Base-by-base conservation (phyloP, 1,284 basidiomycete genomes). In the Meripilus lineatus region DNA sequence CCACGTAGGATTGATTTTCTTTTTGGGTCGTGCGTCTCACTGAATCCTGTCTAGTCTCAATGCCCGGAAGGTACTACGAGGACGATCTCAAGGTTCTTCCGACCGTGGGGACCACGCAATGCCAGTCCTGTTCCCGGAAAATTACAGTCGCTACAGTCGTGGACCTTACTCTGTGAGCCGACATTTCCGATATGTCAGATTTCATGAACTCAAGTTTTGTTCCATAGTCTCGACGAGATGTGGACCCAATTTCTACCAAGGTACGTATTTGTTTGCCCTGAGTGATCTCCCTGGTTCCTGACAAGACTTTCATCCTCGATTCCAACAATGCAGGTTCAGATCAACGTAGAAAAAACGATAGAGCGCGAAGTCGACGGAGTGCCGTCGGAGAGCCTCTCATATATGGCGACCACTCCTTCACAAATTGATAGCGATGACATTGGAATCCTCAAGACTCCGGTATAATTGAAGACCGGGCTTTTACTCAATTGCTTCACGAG, bases 311-410 rank as follows among this genome's bases (percentile, higher is more conserved):
- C 14, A 5, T 28, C 17, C 25, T 40, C 5, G 17, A 6, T 18
- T 18, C 35, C n/a, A 21, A 37, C 21, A 7, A n/a, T 22, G 23
- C 22, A 56, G 57, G 39, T 65, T 21, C 51, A 61, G 36, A 58
- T 65, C 42, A 61, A 53, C 38, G 57, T 65, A 18, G 56, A 64
- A 48, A 58, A 58, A 45, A 64, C 56, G 4, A 48, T 61, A 2
- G 49, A 56, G 20, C 21, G 24, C 41, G 33, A 43, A 21, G 23
- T 20, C 13, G 32, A 34, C n/a, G 38, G n/a, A 30, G n/a, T n/a
- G n/a, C n/a, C n/a, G n/a, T n/a, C n/a, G n/a, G n/a, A n/a, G n/a
- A n/a, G n/a, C n/a, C n/a, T n/a, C n/a, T n/a, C n/a, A n/a, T n/a
- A n/a, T n/a, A n/a, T n/a, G n/a, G n/a, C n/a, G n/a, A n/a, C n/a